Base-by-base conservation (phyloP, 306 rosid species). In the Pyrus communis region DNA sequence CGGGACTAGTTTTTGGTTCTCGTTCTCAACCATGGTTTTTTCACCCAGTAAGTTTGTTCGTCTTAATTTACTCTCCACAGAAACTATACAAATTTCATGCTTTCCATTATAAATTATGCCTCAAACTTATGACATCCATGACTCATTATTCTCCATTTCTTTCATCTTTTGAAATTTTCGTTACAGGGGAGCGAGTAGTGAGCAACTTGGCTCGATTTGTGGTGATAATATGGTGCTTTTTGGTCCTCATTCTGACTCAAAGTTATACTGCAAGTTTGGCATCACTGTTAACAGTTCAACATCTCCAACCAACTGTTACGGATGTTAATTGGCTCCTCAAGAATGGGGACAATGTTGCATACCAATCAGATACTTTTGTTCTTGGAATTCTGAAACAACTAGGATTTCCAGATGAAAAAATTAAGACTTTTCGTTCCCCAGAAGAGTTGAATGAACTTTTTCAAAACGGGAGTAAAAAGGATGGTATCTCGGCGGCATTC, bases 181-280 rank as follows among this genome's bases (percentile, higher is more conserved):
- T 8, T 52, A 58, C 59, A 74, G 77, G 69, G 69, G 77, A 74
- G 51, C 65, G 77, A 61, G 69, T 74, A 18, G 69, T 74, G 59
- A 74, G 77, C 77, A 74, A 74, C n/a, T 61, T 25, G 60, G 69
- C 77, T 40, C 45, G 77, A 19, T 74, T 74, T 21, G 77, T 74
- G 15, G 69, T 74, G 30, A 74, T 74, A 57, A 74, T 61, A 43
- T 74, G 69, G 77, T 74, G 58, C 11, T 74, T 74, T 22, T 30
- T 74, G 14, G 77, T 74, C 58, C 60, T 74, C n/a, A 74, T 74
- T 8, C 51, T 74, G 69, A 74, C 77, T 2, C 77, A 74, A 27
- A 74, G 77, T 61, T 74, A 74, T 21, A 74, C 77, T 33, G 77
- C 77, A 31, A 74, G 77, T 74, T 74, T 74, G 31, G 27, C 77